Percentiles rank a stretch among this genome's conserved stretches.
Conservation (phyloP, 345 rosid genomes). For the Raphanus raphanistrum region DNA sequence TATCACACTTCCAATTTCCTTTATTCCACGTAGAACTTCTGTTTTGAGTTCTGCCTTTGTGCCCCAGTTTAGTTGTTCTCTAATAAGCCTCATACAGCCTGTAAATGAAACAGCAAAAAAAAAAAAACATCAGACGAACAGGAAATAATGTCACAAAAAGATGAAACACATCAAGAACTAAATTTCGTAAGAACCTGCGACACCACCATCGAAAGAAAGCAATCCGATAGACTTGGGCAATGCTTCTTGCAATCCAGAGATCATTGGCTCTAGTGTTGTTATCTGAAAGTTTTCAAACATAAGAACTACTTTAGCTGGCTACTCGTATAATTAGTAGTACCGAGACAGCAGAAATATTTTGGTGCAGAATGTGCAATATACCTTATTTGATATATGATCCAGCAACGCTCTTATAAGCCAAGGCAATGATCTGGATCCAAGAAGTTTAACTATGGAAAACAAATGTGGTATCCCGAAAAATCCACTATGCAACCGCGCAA, state of each 20-base stretch:
- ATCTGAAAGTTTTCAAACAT: slow-evolving; percentile 51
- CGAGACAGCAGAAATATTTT: not conserved
- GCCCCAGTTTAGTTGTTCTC: slow-evolving; percentile 92
- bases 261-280: slow-evolving; percentile 81
- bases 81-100: slow-evolving; percentile 96
- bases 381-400: slow-evolving; percentile 97
- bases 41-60: slow-evolving; percentile 84
- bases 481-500: slow-evolving; percentile 86
- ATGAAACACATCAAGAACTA: not conserved
- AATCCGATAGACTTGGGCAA: slow-evolving; percentile 93
- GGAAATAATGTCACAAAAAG: not conserved
- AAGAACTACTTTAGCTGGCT: slow-evolving; percentile 10
- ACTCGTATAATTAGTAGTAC: not conserved
- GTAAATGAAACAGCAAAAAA: slow-evolving; percentile 15
- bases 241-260: slow-evolving; percentile 84
- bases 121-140: not conserved
- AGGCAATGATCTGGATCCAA: slow-evolving; percentile 93
- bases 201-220: slow-evolving; percentile 94
- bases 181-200: slow-evolving; percentile 57
- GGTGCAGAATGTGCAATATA: slow-evolving; percentile 21
- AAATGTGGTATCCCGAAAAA: slow-evolving; percentile 90
- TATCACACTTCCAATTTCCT: slow-evolving; percentile 93
- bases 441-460: slow-evolving; percentile 81
- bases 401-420: slow-evolving; percentile 97
- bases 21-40: slow-evolving; percentile 84